These are phyloP conservation scores for Urochloa ruziziensis DNA, from an alignment of 176 grass and related monocot species.

Conservation along the genomic window DNA sequence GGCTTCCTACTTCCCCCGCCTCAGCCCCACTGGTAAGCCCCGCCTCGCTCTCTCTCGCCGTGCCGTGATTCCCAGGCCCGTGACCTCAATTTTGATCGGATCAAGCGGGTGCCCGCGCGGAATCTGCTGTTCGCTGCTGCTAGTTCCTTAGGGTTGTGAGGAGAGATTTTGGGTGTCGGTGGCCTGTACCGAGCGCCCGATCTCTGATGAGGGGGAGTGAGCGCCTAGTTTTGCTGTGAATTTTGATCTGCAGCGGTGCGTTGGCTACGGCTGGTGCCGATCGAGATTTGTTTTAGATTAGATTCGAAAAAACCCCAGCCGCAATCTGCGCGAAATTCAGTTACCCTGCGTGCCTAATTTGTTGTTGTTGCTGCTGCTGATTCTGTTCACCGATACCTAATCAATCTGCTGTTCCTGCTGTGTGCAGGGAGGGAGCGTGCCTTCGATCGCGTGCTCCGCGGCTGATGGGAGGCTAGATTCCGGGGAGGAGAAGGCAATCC, in stretches of 20 bases:
- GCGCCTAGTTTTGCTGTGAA: not conserved
- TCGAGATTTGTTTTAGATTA: not conserved
- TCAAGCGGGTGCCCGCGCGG: not conserved
- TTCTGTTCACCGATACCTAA: not conserved
- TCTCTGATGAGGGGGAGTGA: not conserved
- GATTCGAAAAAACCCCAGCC: not conserved
- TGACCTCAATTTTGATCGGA: not conserved
- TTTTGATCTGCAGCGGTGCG: not conserved
- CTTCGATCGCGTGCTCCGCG: not conserved
- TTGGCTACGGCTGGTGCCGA: not conserved
- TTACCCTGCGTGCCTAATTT: no score
- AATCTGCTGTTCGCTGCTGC: not conserved
- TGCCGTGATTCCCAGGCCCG: not conserved
- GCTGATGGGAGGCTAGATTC: conserved; percentile 26
- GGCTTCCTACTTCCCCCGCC: not conserved
- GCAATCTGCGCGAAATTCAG: not conserved
- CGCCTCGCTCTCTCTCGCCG: not conserved
- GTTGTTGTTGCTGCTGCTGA: not conserved
- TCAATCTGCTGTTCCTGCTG: not conserved
- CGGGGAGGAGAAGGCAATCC: not conserved
- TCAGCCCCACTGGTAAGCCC: not conserved
- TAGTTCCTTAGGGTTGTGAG: not conserved
- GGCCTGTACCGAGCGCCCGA: not conserved
- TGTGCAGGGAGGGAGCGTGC: not conserved
- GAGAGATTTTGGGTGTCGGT: not conserved